Percentiles rank a stretch among this genome's conserved stretches.
Conservation (phyloP, 352 stramenopile species). For the Thalassiosira gravida region DNA sequence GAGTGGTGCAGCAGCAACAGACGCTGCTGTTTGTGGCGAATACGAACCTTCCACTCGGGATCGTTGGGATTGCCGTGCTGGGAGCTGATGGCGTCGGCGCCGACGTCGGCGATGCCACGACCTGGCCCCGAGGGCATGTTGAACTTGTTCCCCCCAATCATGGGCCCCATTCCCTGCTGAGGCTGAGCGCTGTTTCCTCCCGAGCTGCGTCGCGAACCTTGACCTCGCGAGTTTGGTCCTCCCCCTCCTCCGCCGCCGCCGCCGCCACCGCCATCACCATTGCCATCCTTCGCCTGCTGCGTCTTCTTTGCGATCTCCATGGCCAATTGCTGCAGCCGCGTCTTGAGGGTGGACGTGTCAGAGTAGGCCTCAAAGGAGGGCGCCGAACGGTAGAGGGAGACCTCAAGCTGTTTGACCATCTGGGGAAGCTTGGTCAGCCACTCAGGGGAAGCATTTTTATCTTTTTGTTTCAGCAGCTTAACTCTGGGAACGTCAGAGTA, state of each 20-base stretch:
- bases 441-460: conserved; percentile 92
- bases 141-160: too few relatives aligned
- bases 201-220: too few relatives aligned
- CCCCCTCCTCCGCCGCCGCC: conserved; percentile 8
- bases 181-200: too few relatives aligned
- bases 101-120: too few relatives aligned
- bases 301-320: conserved; percentile 80
- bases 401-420: conserved; percentile 96
- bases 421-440: conserved; percentile 95
- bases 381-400: conserved; percentile 93
- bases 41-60: conserved; percentile 88
- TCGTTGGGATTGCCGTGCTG: conserved; percentile 72
- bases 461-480: conserved; percentile 92
- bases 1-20: conserved; percentile 95
- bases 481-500: conserved; percentile 60
- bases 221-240: too few relatives aligned
- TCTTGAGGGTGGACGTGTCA: conserved; percentile 92
- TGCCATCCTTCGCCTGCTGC: conserved; percentile 46
- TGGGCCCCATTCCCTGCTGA: too few relatives aligned
- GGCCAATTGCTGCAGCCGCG: conserved; percentile 92
- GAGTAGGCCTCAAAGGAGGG: conserved; percentile 92
- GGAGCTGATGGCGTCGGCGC: conserved; percentile 21
- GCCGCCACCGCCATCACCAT: conserved; percentile 7
- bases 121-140: too few relatives aligned
- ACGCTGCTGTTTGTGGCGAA: conserved; percentile 96